Conservation (phyloP, 2,329 filamentous ascomycete genomes). For the Clarireedia sp. region DNA sequence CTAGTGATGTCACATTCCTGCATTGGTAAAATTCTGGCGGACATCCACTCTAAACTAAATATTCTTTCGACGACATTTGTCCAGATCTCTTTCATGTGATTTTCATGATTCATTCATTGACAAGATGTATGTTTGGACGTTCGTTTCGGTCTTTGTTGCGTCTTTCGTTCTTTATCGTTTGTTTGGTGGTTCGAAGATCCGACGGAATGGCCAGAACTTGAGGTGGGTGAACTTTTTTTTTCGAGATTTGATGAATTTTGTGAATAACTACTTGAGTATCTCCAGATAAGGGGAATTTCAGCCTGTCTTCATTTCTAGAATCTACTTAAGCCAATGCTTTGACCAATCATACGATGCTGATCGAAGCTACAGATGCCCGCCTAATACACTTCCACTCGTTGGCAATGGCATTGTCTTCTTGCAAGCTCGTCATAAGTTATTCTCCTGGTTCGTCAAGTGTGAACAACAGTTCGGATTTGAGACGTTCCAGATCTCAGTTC, state of each 20-base stretch:
- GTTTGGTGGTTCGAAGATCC: slow-evolving; percentile 20
- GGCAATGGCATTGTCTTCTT: slow-evolving; percentile 57
- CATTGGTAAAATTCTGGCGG: no score
- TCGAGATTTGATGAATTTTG: neutral
- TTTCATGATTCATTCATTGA: neutral
- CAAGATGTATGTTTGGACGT: slow-evolving; percentile 20
- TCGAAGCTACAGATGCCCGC: slow-evolving; percentile 20
- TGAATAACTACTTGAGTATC: no score
- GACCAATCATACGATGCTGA: neutral
- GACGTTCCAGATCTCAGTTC: slow-evolving; percentile 55
- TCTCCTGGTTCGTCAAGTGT: slow-evolving; percentile 54
- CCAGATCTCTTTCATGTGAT: neutral
- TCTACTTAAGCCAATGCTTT: no score
- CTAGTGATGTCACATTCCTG: no score
- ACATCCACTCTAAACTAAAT: no score
- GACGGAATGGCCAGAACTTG: slow-evolving; percentile 23
- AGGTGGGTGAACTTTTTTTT: slow-evolving; percentile 17
- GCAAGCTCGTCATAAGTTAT: slow-evolving; percentile 50
- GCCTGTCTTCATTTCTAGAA: no score
- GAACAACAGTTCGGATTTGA: slow-evolving; percentile 49
- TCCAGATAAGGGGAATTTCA: no score
- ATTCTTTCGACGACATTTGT: neutral
- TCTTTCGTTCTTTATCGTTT: slow-evolving; percentile 12
- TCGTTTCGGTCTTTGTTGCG: slow-evolving; percentile 12
- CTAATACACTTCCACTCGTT: slow-evolving; percentile 38